These are phyloP conservation scores for Pythium coloratum DNA, from an alignment of 352 stramenopile genomes.

Conservation along the genomic window DNA sequence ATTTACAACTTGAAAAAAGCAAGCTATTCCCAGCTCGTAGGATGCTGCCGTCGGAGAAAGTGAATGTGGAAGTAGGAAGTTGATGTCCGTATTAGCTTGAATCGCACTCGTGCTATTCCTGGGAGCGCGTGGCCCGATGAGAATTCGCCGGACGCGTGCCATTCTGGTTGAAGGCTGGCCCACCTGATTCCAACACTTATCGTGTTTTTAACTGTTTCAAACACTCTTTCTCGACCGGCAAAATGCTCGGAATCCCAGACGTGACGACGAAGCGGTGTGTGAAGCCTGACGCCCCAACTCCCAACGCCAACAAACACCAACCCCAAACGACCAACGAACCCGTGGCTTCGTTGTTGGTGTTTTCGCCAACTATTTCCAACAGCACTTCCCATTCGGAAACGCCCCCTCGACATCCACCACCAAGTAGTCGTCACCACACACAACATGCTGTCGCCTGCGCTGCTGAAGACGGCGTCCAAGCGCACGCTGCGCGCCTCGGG, in stretches of 20 bases:
- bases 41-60: too few relatives aligned
- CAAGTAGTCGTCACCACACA: neutral
- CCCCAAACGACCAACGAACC: neutral
- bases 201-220: constrained; percentile 19
- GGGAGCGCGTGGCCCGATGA: neutral
- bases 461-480: constrained; percentile 46
- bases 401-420: constrained; percentile 1
- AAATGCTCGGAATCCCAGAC: constrained; percentile 18
- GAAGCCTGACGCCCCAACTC: neutral
- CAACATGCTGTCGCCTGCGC: constrained; percentile 38
- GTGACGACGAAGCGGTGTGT: constrained; percentile 24
- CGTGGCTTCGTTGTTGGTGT: constrained; percentile 8
- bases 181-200: constrained; percentile 5
- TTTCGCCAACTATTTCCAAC: constrained; percentile 1
- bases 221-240: constrained; percentile 20
- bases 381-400: constrained; percentile 26
- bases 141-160: neutral
- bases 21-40: neutral
- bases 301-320: neutral
- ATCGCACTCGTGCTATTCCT: neutral
- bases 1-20: neutral
- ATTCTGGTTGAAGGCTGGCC: neutral
- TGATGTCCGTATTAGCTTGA: neutral
- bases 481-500: constrained; percentile 26
- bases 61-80: neutral